These are phyloP conservation scores for Lipomyces starkeyi DNA, from an alignment of 805 yeast species.

Conservation along the genomic window DNA sequence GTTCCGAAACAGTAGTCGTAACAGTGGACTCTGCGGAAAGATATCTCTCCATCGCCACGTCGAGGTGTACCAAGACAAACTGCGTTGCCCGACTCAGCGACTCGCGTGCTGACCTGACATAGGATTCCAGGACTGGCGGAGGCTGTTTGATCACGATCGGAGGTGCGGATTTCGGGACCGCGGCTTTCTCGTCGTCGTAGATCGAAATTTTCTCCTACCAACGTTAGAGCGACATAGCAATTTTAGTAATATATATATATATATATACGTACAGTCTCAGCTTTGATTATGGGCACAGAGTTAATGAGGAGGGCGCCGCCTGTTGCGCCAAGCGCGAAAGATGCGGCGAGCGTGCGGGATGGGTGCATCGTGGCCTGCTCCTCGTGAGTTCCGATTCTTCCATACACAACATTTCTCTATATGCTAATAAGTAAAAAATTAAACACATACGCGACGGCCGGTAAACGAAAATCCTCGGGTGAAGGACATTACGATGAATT, in stretches of 20 bases:
- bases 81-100: constrained; percentile 45
- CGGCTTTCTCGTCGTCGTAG: constrained; percentile 38
- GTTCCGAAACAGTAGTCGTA: constrained; percentile 63
- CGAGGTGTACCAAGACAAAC: constrained; percentile 44
- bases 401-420: not conserved
- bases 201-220: constrained; percentile 43
- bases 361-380: not conserved
- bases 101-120: constrained; percentile 23
- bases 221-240: not conserved
- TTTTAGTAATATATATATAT: not conserved
- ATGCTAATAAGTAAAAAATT: not conserved
- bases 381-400: not conserved
- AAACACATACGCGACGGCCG: not conserved
- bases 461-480: constrained; percentile 1
- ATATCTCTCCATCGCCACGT: constrained; percentile 57
- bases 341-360: not conserved
- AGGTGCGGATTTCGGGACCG: constrained; percentile 16
- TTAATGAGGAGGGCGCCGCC: constrained; percentile 5
- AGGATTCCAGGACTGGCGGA: constrained; percentile 26
- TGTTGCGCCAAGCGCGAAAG: constrained; percentile 6
- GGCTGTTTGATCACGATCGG: constrained; percentile 34
- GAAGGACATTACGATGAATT: constrained; percentile 8
- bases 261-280: constrained; percentile 11
- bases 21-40: constrained; percentile 67
- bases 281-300: constrained; percentile 9